phyloP scores from a whole-genome alignment of 805 yeast genomes.

The Torulaspora delbrueckii region DNA sequence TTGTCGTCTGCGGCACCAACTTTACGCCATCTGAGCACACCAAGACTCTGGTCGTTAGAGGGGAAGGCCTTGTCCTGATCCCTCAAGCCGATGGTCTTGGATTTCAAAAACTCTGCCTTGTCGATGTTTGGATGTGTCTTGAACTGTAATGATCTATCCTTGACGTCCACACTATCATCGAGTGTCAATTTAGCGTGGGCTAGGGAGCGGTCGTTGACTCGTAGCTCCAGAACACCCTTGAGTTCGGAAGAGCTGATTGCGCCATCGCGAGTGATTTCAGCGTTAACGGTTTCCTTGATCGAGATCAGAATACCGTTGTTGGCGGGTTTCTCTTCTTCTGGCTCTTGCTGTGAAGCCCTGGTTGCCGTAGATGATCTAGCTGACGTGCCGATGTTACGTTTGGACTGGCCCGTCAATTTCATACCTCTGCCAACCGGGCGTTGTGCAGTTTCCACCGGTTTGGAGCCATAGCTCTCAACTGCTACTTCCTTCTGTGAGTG shows the following conservation, averaged over 20 bases:
- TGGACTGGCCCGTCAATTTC: constrained; percentile 25
- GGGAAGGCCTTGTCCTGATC: constrained; percentile 82
- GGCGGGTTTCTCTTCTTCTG: constrained; percentile 31
- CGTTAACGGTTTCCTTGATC: constrained; percentile 70
- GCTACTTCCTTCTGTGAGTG: constrained; percentile 13
- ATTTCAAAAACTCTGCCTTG: constrained; percentile 56
- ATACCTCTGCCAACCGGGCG: constrained; percentile 25
- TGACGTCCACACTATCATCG: constrained; percentile 43
- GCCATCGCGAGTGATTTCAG: constrained; percentile 82
- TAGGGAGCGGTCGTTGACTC: constrained; percentile 71
- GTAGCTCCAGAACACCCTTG: constrained; percentile 85
- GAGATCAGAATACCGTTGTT: constrained; percentile 79
- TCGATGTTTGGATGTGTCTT: constrained; percentile 97
- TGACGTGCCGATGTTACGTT: constrained; percentile 3
- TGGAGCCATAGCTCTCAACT: constrained; percentile 8
- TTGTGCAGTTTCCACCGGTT: constrained; percentile 5
- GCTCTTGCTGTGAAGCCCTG: constrained; percentile 13
- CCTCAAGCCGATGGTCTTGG: constrained; percentile 62
- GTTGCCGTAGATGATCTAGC: constrained; percentile 18
- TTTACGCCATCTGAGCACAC: constrained; percentile 90
- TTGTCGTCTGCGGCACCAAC: constrained; percentile 57
- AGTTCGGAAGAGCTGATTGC: constrained; percentile 63
- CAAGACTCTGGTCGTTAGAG: constrained; percentile 80
- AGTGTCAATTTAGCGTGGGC: constrained; percentile 63
- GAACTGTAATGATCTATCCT: constrained; percentile 52